These are phyloP conservation scores for Nicotiana obtusifolia DNA, from an alignment of 257 asterid species.

Conservation along the genomic window DNA sequence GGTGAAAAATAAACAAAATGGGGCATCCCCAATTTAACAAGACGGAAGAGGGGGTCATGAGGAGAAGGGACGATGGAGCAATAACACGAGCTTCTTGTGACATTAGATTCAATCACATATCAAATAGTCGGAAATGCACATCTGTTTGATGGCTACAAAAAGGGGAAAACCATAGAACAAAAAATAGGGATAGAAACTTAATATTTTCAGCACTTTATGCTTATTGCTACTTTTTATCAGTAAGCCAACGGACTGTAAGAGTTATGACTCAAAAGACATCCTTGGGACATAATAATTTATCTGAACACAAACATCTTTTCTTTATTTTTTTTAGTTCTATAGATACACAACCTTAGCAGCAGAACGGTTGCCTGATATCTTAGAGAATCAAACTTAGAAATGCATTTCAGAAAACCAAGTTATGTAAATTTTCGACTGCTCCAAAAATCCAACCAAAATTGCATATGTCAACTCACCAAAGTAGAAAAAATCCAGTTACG, in stretches of 20 bases:
- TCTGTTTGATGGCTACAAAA: neutral
- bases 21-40: neutral
- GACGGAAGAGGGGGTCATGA: neutral
- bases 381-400: neutral
- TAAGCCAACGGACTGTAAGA: neutral
- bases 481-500: too few species aligned
- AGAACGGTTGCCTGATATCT: neutral
- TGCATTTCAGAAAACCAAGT: neutral
- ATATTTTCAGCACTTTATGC: too few species aligned
- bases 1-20: neutral
- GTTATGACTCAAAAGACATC: neutral
- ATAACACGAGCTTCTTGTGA: neutral
- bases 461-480: too few species aligned
- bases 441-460: too few species aligned
- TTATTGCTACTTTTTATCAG: too few species aligned
- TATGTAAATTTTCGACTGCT: too few species aligned
- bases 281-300: too few species aligned
- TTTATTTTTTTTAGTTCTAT: too few species aligned
- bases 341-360: too few species aligned
- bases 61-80: neutral
- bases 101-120: neutral
- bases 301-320: too few species aligned
- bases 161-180: neutral
- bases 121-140: neutral
- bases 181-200: neutral